These are phyloP conservation scores for Apiotrichum montevideense DNA, from an alignment of 1,284 basidiomycete genomes.

Conservation along the genomic window DNA sequence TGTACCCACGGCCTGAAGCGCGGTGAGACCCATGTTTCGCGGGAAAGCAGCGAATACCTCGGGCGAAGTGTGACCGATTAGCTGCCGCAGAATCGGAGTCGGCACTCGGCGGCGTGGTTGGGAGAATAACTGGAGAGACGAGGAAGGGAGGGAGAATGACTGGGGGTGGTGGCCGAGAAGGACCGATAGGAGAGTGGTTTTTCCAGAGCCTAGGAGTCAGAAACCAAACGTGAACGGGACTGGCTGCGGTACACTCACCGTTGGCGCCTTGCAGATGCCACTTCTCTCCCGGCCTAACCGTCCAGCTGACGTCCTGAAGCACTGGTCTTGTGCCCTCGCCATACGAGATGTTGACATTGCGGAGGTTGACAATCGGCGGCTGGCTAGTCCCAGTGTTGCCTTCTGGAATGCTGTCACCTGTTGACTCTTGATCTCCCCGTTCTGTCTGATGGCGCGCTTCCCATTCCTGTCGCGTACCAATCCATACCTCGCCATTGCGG, in stretches of 20 bases:
- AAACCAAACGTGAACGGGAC: background rate
- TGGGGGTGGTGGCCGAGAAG: conserved; percentile 92
- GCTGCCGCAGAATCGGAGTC: conserved; percentile 54
- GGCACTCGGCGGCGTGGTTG: conserved; percentile 60
- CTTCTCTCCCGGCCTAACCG: conserved; percentile 66
- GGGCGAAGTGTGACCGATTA: conserved; percentile 76
- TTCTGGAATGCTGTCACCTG: background rate
- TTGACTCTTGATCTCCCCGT: conserved; percentile 13
- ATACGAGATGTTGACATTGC: conserved; percentile 67
- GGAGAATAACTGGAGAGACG: conserved; percentile 62
- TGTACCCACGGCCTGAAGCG: conserved; percentile 71
- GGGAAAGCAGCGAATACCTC: conserved; percentile 91
- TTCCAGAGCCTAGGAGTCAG: conserved; percentile 66
- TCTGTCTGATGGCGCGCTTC: background rate
- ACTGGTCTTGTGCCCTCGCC: conserved; percentile 57
- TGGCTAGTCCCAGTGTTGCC: conserved; percentile 10
- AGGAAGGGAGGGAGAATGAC: conserved; percentile 62
- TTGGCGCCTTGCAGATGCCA: conserved; percentile 86
- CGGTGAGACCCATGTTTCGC: conserved; percentile 60
- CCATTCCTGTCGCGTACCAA: conserved; percentile 51
- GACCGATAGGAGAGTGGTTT: conserved; percentile 88
- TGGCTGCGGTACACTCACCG: conserved; percentile 50
- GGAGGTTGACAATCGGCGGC: conserved; percentile 56
- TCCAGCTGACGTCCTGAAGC: conserved; percentile 70
- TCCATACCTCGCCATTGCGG: conserved; percentile 50